phyloP scores from a whole-genome alignment of 2,329 filamentous ascomycete genomes.

The Pseudogymnoascus sp. region DNA sequence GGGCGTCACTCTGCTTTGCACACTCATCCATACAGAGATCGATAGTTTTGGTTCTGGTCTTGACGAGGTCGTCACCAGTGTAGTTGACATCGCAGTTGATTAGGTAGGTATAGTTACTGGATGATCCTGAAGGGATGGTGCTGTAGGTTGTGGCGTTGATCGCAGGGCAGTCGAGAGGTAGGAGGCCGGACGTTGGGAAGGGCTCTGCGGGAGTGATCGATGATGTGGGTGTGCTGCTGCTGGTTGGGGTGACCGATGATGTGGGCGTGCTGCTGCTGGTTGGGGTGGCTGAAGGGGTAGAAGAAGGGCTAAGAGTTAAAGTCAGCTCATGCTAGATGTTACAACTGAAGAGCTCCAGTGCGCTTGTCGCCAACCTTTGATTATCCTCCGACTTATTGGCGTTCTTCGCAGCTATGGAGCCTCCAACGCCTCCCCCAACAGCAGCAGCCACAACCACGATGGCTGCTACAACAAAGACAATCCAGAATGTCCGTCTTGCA shows the following conservation, averaged over 20 bases:
- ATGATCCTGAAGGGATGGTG: neutral
- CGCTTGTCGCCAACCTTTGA: neutral
- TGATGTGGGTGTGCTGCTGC: neutral
- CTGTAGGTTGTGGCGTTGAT: neutral
- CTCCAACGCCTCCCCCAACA: slow-evolving; percentile 14
- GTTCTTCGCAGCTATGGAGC: slow-evolving; percentile 4
- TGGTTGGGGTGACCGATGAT: neutral
- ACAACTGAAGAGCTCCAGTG: neutral
- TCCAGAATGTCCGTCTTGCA: slow-evolving; percentile 10
- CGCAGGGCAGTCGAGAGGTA: neutral
- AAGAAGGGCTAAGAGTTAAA: neutral
- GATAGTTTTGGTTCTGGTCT: neutral
- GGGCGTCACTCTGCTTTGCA: neutral
- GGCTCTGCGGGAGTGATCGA: neutral
- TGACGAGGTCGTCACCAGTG: neutral
- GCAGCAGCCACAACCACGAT: slow-evolving; percentile 11
- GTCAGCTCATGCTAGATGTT: neutral
- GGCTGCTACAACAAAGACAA: neutral
- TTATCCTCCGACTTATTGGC: neutral
- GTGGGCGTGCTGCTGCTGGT: neutral
- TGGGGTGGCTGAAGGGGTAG: neutral
- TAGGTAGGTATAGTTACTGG: neutral
- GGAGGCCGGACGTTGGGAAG: neutral
- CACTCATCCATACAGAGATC: neutral
- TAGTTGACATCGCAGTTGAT: slow-evolving; percentile 1